Evolutionary conservation across 805 yeast species (phyloP), one percentile per base, ranked within the genome.

Genomic region (Naumovozyma baii): DNA sequence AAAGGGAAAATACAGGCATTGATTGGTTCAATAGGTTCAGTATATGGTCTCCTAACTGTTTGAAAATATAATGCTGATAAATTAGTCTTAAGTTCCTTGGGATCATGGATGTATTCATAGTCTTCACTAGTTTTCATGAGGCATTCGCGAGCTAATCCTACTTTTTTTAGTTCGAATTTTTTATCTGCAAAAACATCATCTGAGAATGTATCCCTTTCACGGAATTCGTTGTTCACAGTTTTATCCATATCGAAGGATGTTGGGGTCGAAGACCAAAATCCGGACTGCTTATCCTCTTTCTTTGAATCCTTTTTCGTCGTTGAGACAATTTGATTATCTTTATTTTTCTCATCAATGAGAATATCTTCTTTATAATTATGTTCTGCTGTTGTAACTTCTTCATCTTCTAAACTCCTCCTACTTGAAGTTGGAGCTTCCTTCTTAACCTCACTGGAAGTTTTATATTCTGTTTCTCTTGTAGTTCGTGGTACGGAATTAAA

Each of bases 1-100:
- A 75, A 50, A 2, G 82, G 82, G 46, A 74, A 76, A 4, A 70
- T 65, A 42, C 62, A 62, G 14, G 61, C 62, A 4, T 55, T 55
- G 10, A 59, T 43, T 5, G 47, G 43, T 2, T 34, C 36, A 10
- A 49, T 31, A 3, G 62, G 62, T 29, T 39, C 40, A 3, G 41
- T 43, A 20, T 49, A 43, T 10, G 46, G 42, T 3, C 8, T 18
- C 5, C 15, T 16, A 12, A 22, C 30, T 14, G 33, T 34, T 15
- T 31, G 14, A 15, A n/a, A 31, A 14, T 31, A n/a, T 17, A 44
- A 20, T 13, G 36, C 39, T 5, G 33, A 36, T n/a, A 52, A 29
- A 33, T 54, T 45, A 4, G 54, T 52, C 29, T 40, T 50, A 31
- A 54, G 36, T 10, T 38, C 13, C 15, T 39, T 36, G 14, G 59